phyloP scores from a whole-genome alignment of 306 rosid genomes.

The Sesbania bispinosa region DNA sequence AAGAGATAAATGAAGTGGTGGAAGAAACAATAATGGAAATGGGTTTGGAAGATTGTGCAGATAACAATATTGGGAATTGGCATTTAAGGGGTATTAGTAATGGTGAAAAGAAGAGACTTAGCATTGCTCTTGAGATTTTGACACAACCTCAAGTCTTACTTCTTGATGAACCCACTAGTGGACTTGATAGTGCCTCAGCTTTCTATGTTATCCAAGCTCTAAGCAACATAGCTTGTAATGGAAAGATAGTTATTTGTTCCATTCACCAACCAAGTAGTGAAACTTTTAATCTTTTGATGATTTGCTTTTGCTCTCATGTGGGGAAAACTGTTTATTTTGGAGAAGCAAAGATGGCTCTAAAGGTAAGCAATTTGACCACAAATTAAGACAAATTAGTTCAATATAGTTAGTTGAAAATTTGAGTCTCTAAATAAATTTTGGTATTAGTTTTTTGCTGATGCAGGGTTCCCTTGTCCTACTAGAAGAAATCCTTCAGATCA shows the following conservation, averaged over 20 bases:
- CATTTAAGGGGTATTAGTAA: constrained; percentile 67
- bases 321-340: constrained; percentile 74
- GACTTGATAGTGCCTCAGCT: constrained; percentile 82
- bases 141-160: constrained; percentile 59
- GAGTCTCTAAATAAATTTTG: neutral
- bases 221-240: constrained; percentile 53
- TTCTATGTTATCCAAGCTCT: constrained; percentile 65
- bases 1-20: constrained; percentile 49
- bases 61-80: constrained; percentile 71
- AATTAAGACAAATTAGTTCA: too few relatives aligned
- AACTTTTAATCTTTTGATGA: constrained; percentile 63
- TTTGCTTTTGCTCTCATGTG: constrained; percentile 58
- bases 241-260: constrained; percentile 56
- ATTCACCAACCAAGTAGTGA: constrained; percentile 78
- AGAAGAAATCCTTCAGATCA: constrained; percentile 78
- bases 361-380: constrained; percentile 36
- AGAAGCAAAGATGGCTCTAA: constrained; percentile 44
- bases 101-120: constrained; percentile 74
- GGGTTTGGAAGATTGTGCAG: constrained; percentile 77
- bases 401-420: neutral
- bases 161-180: constrained; percentile 85
- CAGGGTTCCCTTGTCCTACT: constrained; percentile 72
- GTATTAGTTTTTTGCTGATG: constrained; percentile 70
- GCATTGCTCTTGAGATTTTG: constrained; percentile 70
- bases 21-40: constrained; percentile 52